Percentiles rank a stretch among this genome's conserved stretches.
These are phyloP conservation scores for Xylaria sp. DNA, from an alignment of 2,329 filamentous ascomycete species.

Conservation along the genomic window DNA sequence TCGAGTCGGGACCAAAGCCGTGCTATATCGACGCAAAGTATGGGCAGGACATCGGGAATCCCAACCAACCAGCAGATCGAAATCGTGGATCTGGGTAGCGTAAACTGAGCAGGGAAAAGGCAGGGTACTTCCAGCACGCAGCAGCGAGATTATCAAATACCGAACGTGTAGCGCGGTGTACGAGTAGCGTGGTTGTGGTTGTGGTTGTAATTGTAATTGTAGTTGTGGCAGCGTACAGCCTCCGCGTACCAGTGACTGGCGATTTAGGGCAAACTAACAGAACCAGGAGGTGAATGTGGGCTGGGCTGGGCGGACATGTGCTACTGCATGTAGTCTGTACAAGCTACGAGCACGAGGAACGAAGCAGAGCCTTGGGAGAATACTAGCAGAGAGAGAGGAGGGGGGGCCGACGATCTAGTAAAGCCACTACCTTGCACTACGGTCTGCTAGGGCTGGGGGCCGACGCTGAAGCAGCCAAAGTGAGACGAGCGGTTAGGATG, in stretches of 20 bases:
- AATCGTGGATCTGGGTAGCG: constrained; percentile 25
- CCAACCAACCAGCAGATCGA: constrained; percentile 32
- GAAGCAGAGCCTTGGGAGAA: constrained; percentile 18
- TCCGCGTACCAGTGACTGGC: constrained; percentile 17
- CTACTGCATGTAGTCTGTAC: neutral
- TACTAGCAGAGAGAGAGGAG: neutral
- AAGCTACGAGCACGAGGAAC: constrained; percentile 10
- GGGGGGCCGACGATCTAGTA: constrained; percentile 23
- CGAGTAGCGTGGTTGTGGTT: no score
- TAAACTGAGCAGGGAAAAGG: neutral
- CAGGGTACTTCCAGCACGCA: no score
- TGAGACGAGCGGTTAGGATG: constrained; percentile 17
- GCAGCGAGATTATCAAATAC: constrained; percentile 33
- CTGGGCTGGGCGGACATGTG: constrained; percentile 12
- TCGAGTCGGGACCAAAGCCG: constrained; percentile 27
- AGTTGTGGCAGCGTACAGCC: neutral
- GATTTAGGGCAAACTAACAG: constrained; percentile 33
- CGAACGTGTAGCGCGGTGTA: neutral
- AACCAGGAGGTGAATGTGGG: constrained; percentile 19
- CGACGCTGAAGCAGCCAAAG: constrained; percentile 21
- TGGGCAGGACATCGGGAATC: constrained; percentile 28
- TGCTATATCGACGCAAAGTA: constrained; percentile 29
- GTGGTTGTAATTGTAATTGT: no score
- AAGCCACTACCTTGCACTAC: constrained; percentile 28
- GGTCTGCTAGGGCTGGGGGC: constrained; percentile 33